Base-by-base conservation (phyloP, 2,329 filamentous ascomycete species). In the Leptographium radiaticola region DNA sequence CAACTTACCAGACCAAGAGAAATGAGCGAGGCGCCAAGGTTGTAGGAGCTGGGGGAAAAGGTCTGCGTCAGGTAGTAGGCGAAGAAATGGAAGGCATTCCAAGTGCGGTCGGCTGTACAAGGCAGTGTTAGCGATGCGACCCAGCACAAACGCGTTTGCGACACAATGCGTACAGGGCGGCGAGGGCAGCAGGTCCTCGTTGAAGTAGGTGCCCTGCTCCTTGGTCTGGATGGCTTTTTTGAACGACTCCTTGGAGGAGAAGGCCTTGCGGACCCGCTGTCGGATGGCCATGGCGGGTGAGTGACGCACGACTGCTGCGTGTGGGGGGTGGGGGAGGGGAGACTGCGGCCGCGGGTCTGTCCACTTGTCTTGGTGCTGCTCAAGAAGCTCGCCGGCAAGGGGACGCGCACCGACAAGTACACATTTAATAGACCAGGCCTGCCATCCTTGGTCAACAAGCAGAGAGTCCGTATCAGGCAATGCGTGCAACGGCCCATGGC, bases 21-120 rank as follows among this genome's bases (percentile, higher is more conserved):
- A 33, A 66, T 60, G 5, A 68, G 59, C 6, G 60, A 59, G 3
- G 61, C 61, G 15, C 60, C 62, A 6, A 67, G 62, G 52, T 67
- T 67, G 56, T 67, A 67, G 6, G 62, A 66, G n/a, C 60, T 62
- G 2, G 63, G 64, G 12, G 62, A 64, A 51, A 68, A 67, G 2
- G 65, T 65, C 43, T 63, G 63, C 15, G 60, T 66, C 54, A 67
- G 56, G 46, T 66, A 64, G 50, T 66, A 67, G 15, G 62, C 59
- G 40, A 66, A 64, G 56, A 66, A 67, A 50, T 66, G 62, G 30
- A 63, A 50, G 33, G 60, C 51, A 3, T 52, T 59, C 62, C 61
- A 64, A 1, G 53, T 57, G 9, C 60, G 57, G 25, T 61, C 57
- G 38, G 53, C 59, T 58, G 42, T 31, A 40, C 46, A 34, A 16